A percentile compares a stretch with the other conserved stretches of the same genome.
Evolutionary conservation across 495 filamentous ascomycete species (phyloP).

Genomic region (Hypoxylon cercidicola): DNA sequence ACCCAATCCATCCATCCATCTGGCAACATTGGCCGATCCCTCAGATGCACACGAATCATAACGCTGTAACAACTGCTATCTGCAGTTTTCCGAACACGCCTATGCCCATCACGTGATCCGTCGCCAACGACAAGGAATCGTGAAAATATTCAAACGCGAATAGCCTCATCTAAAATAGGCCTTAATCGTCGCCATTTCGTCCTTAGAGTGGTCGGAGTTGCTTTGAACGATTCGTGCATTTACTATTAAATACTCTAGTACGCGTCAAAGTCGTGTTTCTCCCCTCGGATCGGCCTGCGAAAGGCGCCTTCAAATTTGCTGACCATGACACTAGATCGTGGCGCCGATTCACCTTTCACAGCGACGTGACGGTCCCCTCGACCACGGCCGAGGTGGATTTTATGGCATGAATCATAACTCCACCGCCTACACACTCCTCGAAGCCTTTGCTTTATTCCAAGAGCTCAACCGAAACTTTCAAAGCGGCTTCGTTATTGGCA

Average conservation of each 20-base stretch:
- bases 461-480: constrained; percentile 66
- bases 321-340: constrained; percentile 54
- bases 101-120: constrained; percentile 50
- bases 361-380: constrained; percentile 64
- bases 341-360: constrained; percentile 61
- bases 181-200: constrained; percentile 34
- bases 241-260: constrained; percentile 25
- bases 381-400: constrained; percentile 63
- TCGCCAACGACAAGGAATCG: constrained; percentile 43
- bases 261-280: constrained; percentile 34
- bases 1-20: constrained; percentile 42
- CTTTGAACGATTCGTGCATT: constrained; percentile 31
- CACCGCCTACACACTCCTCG: constrained; percentile 82
- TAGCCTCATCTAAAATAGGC: constrained; percentile 40
- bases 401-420: constrained; percentile 66
- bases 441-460: constrained; percentile 90
- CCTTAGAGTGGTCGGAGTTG: constrained; percentile 41
- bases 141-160: constrained; percentile 47
- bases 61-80: constrained; percentile 30
- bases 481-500: constrained; percentile 69
- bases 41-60: constrained; percentile 32
- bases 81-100: constrained; percentile 31
- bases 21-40: constrained; percentile 43
- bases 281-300: constrained; percentile 19
- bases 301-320: constrained; percentile 25